Base-by-base conservation (phyloP, 306 rosid species). In the Cucurbita ficifolia region DNA sequence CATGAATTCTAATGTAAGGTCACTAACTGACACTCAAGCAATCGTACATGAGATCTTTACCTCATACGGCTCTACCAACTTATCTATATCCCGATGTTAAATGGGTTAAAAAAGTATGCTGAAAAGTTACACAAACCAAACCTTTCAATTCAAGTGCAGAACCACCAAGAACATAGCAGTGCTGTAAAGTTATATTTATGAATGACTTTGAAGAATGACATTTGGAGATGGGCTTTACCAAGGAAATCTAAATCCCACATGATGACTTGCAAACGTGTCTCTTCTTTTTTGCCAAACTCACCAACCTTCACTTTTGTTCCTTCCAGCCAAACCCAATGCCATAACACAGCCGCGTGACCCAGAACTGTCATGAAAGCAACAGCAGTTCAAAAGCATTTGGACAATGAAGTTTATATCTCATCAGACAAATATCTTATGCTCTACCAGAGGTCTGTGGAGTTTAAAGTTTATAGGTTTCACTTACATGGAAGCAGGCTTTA, bases 211-310 rank as follows among this genome's bases (percentile, higher is more conserved):
- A 39, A 36, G 55, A 67, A 67, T 67, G 73, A 22, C 73, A 67
- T 45, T 33, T 67, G 73, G 55, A 24, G 55, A 67, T 67, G 6
- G 39, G 38, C 29, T 2, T 43, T 21, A 40, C 52, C 71, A 64
- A 40, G 12, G n/a, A 64, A 40, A 17, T 19, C 51, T 2, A n/a
- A 11, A 43, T 43, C 72, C 16, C 55, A 46, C 73, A 67, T 67
- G 55, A 67, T 19, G 21, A 45, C 40, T 67, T 64, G 71, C 71
- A 40, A 39, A 64, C 52, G 71, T 64, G 71, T 64, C 71, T 45
- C 52, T 19, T 24, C 17, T 5, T 11, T 43, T 38, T 10, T 22
- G 9, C 18, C 72, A 18, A 65, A 42, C n/a, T 5, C 4, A 65
- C 51, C 72, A 63, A 62, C 50, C 51, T 43, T 64, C 33, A 8